Evolutionary conservation across 2,329 filamentous ascomycete genomes (phyloP).

Genomic region (Ascochyta clinopodiicola): DNA sequence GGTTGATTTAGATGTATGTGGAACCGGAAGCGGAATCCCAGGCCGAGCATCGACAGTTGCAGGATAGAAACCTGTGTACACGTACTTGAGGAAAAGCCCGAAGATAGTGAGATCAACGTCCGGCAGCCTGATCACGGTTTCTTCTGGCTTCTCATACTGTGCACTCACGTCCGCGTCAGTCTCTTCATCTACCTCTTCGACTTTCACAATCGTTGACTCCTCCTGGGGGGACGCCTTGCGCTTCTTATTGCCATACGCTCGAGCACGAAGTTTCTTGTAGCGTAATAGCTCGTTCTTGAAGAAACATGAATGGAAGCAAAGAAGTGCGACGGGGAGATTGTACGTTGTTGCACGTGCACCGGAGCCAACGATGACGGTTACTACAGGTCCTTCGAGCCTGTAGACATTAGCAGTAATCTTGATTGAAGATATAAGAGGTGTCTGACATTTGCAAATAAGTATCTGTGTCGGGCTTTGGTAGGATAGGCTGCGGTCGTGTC

Average conservation of each 20-base stretch:
- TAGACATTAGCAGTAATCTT: neutral
- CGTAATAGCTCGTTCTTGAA: slow-evolving; percentile 12
- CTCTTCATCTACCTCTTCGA: neutral
- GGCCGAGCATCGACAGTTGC: slow-evolving; percentile 9
- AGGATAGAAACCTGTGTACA: slow-evolving; percentile 29
- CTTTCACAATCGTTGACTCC: neutral
- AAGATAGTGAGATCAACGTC: slow-evolving; percentile 23
- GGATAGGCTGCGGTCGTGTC: neutral
- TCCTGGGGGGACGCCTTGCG: slow-evolving; percentile 10
- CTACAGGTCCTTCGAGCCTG: slow-evolving; percentile 19
- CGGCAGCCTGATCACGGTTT: slow-evolving; percentile 1
- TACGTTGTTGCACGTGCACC: neutral
- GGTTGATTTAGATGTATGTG: neutral
- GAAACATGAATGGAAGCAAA: slow-evolving; percentile 16
- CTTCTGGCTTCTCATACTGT: neutral
- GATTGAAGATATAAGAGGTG: too few relatives aligned
- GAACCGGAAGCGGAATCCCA: neutral
- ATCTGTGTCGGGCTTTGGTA: neutral
- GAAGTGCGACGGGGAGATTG: slow-evolving; percentile 16
- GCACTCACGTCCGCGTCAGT: neutral
- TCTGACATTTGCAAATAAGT: slow-evolving; percentile 16
- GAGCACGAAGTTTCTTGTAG: neutral
- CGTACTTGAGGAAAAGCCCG: slow-evolving; percentile 30
- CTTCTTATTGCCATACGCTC: slow-evolving; percentile 13
- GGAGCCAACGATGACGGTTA: slow-evolving; percentile 13